Conservation (phyloP, 1,139 yeast genomes). For the Blastobotrys indianensis region DNA sequence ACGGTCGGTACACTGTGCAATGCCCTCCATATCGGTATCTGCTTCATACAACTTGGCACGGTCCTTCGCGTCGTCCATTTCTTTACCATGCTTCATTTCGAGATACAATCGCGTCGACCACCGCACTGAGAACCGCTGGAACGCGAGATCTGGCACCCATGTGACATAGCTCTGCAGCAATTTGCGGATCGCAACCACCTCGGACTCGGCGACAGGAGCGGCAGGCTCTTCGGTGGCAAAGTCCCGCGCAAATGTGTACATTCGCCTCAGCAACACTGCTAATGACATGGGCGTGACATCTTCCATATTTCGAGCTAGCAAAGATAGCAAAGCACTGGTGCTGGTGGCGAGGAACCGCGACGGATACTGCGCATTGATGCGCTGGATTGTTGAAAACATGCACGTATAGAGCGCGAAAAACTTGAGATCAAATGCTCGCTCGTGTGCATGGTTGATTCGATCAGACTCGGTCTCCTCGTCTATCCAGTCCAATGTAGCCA, state of each 20-base stretch:
- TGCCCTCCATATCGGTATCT: conserved; percentile 22
- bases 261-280: conserved; percentile 51
- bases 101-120: conserved; percentile 32
- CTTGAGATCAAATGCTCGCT: conserved; percentile 47
- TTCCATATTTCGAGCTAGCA: conserved; percentile 40
- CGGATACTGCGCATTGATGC: conserved; percentile 54
- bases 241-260: conserved; percentile 61
- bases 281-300: conserved; percentile 31
- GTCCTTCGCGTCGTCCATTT: conserved; percentile 17
- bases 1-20: conserved; percentile 40
- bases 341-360: conserved; percentile 70
- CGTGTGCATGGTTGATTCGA: conserved; percentile 16
- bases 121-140: conserved; percentile 30
- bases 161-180: conserved; percentile 42
- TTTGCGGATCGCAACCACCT: conserved; percentile 34
- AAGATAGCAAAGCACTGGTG: conserved; percentile 49
- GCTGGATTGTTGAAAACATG: conserved; percentile 45
- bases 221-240: conserved; percentile 42
- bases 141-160: conserved; percentile 41
- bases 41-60: conserved; percentile 21
- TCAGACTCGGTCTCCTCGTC: conserved; percentile 16
- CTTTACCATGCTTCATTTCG: conserved; percentile 28
- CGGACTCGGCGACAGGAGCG: conserved; percentile 35
- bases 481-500: conserved; percentile 34
- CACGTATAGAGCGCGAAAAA: conserved; percentile 61